Evolutionary conservation across 768 basidiomycete species (phyloP), one percentile per base, ranked within the genome.

Genomic region (Trametes gibbosa): DNA sequence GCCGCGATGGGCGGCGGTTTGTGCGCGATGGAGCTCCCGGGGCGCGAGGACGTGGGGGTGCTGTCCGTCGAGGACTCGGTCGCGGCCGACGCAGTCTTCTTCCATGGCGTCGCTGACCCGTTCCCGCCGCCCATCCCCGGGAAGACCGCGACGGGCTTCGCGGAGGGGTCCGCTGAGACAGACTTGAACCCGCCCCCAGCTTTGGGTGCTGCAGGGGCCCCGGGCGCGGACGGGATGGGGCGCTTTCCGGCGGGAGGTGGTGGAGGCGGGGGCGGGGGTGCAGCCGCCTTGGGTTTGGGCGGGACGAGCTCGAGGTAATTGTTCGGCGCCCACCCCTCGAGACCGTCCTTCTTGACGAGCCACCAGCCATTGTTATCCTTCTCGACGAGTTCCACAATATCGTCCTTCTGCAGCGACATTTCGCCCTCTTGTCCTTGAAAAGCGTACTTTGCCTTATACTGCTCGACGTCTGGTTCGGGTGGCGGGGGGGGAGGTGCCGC

Each of bases 361-460:
- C 97, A 98, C 97, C 97, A 99, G 2, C 96, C 97, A 66, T 96
- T 96, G 59, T 95, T 85, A 69, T 89, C 87, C 71, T 97, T 94
- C 76, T 96, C 88, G 32, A 95, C 78, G 19, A 98, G 77, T 75
- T 98, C 95, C 1, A 98, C 91, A 2, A 90, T 58, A 60, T 98
- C 97, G 66, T 95, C 97, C 73, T 98, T 98, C 64, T 81, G 82
- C 51, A 99, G 73, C 6, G 85, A 77, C 81, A 98, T 87, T 73
- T 99, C 97, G 13, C 95, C 95, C 34, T 88, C 87, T 73, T 98
- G 91, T 1, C 95, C 95, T 37, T 86, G 80, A 69, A 99, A 99
- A n/a, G 87, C 83, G 73, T 88, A 99, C 64, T 96, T 90, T 21
- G 92, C 90, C 61, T 87, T 86, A 74, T 95, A 97, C 73, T 82